Evolutionary conservation across 1,139 yeast species (phyloP), one percentile per base, ranked within the genome.

Genomic region (Protomyces pachydermus): DNA sequence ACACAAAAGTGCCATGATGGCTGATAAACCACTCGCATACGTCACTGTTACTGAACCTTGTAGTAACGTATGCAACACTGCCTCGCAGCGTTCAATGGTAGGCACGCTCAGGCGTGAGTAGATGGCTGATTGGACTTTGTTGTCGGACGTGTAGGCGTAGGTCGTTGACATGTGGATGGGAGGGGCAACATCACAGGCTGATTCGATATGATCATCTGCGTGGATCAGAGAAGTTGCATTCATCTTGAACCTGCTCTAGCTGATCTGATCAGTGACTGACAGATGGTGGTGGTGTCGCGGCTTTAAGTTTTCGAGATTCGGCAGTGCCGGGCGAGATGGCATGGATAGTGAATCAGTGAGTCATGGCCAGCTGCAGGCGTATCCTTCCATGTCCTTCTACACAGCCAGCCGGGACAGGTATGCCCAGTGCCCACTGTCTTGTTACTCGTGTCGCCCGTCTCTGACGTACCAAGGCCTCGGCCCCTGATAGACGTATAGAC

Each of bases 101-200:
- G 95, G 95, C 70, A 88, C 95, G 3, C 84, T 78, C 38, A 83
- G 71, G 64, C 98, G 79, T 0, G 97, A 88, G 74, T 91, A 91
- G 64, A 79, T 71, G 20, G 65, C 61, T 9, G 51, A 56, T 12
- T 52, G 45, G 10, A 56, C 45, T 53, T 74, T 77, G 0, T 93
- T 91, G 68, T 88, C 81, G 1, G 78, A 72, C 28, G 81, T 76
- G 74, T 91, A 91, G 60, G 82, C 79, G 74, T 78, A 91, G 0
- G 96, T 91, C 4, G 97, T 87, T 2, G 95, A 76, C 4, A 89
- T 85, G 69, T 87, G 88, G 65, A 91, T 85, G 25, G 97, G 96
- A 3, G 95, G 85, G 0, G 86, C 84, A 12, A 87, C 88, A 70
- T 87, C 93, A 2, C 77, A 65, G 1, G 78, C 80, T 37, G 80